Percentiles rank a stretch among this genome's conserved stretches.
These are phyloP conservation scores for Coemansia umbellata DNA, from an alignment of 192 early-diverging fungal species.

Conservation along the genomic window DNA sequence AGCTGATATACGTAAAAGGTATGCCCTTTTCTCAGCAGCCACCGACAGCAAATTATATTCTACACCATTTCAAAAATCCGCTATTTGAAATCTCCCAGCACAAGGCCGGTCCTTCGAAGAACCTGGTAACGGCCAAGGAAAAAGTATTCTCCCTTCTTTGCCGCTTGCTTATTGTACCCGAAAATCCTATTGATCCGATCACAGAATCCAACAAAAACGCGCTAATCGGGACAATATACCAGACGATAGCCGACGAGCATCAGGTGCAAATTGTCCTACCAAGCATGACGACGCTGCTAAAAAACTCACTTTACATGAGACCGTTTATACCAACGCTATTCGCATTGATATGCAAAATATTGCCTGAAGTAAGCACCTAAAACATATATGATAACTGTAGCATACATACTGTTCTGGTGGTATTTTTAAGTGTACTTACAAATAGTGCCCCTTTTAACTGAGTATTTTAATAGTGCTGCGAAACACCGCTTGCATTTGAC, in stretches of 20 bases:
- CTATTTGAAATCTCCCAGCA: constrained; percentile 23
- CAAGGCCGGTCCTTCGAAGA: constrained; percentile 3
- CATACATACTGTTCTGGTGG: background rate
- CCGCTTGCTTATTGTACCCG: constrained; percentile 10
- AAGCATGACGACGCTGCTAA: constrained; percentile 18
- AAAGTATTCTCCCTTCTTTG: constrained; percentile 10
- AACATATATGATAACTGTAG: background rate
- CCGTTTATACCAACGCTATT: constrained; percentile 36
- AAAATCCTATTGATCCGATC: constrained; percentile 19
- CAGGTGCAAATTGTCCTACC: constrained; percentile 27
- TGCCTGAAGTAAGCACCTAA: constrained; percentile 29
- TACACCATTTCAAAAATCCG: constrained; percentile 22
- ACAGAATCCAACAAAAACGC: constrained; percentile 6
- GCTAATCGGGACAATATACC: constrained; percentile 17
- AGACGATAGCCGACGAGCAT: constrained; percentile 9
- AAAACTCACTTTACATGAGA: constrained; percentile 26
- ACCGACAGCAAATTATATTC: constrained; percentile 35
- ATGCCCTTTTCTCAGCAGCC: constrained; percentile 22
- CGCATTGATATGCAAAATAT: constrained; percentile 17
- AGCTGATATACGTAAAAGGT: constrained; percentile 15
- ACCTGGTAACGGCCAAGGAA: constrained; percentile 8
- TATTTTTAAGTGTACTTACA: background rate
- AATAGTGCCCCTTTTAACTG: too few relatives aligned
- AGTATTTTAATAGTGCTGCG: too few relatives aligned
- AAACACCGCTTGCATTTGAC: constrained; percentile 4